These are phyloP conservation scores for Aspergillus carbonarius DNA, from an alignment of 2,329 filamentous ascomycete species.

Conservation along the genomic window DNA sequence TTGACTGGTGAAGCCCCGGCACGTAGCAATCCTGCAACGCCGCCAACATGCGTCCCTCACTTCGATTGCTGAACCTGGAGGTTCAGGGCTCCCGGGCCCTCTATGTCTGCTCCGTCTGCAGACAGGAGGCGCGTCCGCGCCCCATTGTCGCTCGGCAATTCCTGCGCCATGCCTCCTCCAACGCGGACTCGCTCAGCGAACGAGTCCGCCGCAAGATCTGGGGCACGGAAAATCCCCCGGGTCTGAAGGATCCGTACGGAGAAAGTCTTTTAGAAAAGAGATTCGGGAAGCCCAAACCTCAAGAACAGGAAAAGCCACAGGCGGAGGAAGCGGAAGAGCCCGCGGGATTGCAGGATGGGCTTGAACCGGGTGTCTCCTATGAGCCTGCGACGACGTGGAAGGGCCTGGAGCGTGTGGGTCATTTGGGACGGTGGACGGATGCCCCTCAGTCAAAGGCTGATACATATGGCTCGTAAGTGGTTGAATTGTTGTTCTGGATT, in stretches of 20 bases:
- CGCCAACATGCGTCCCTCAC: constrained; percentile 39
- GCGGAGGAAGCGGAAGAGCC: constrained; percentile 15
- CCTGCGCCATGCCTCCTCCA: constrained; percentile 38
- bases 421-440: constrained; percentile 43
- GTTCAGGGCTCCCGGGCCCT: constrained; percentile 28
- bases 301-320: constrained; percentile 16
- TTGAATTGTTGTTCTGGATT: constrained; percentile 7
- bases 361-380: constrained; percentile 36
- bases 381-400: constrained; percentile 51
- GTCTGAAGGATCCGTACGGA: constrained; percentile 50
- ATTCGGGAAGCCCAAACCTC: constrained; percentile 20
- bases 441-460: constrained; percentile 38
- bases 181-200: constrained; percentile 42
- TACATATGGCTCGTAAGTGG: constrained; percentile 43
- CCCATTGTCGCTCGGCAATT: constrained; percentile 32
- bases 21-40: constrained; percentile 10
- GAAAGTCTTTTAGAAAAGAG: constrained; percentile 35
- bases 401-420: constrained; percentile 56
- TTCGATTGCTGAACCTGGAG: constrained; percentile 40
- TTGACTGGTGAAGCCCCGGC: neutral
- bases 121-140: constrained; percentile 37
- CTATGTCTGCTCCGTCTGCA: constrained; percentile 44
- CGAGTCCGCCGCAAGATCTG: constrained; percentile 50
- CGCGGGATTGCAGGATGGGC: constrained; percentile 12
- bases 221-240: constrained; percentile 52